Base-by-base conservation (phyloP, 2,329 filamentous ascomycete species). In the Cladosporium sp. region DNA sequence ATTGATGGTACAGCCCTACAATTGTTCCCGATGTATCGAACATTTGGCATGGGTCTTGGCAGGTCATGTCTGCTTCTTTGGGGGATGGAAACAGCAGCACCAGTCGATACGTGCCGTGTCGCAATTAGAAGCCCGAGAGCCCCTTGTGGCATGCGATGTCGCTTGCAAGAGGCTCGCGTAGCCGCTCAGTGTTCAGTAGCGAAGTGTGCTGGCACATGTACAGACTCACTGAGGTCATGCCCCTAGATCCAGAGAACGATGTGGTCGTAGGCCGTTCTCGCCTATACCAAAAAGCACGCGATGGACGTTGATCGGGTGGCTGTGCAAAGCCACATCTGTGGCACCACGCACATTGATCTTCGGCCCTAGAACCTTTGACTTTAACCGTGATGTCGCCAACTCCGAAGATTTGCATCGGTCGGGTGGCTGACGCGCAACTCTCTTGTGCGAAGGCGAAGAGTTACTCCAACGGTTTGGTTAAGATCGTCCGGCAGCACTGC, bases 301-400 rank as follows among this genome's bases (percentile, higher is more conserved):
- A 61, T 28, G 21, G 25, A 51, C 46, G 58, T 51, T 61, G 58
- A 61, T 61, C 58, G 58, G 13, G 46, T 61, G 58, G 58, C 58
- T 51, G 46, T 61, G 58, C 46, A 61, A 36, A 36, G 28, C 30
- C 58, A 61, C 30, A 36, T 34, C 28, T 61, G 58, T 53, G 58
- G 58, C 58, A 61, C 58, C 34, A 30, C 8, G 28, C 21, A 25
- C 10, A 39, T 18, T 23, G 58, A 61, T 61, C 58, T 61, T 21
- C 58, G 46, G n/a, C 43, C 46, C 58, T 61, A 61, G 46, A 36
- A 23, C 58, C 46, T 61, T 61, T 61, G 58, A 61, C 58, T 61
- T 61, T 61, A 36, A 26, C 39, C 43, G 58, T 30, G 28, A 34
- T 36, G 54, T 57, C 54, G 54, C 28, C 28, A 36, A 26, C 54